phyloP scores from a whole-genome alignment of 805 yeast species.

The Kodamaea jinghongensis region DNA sequence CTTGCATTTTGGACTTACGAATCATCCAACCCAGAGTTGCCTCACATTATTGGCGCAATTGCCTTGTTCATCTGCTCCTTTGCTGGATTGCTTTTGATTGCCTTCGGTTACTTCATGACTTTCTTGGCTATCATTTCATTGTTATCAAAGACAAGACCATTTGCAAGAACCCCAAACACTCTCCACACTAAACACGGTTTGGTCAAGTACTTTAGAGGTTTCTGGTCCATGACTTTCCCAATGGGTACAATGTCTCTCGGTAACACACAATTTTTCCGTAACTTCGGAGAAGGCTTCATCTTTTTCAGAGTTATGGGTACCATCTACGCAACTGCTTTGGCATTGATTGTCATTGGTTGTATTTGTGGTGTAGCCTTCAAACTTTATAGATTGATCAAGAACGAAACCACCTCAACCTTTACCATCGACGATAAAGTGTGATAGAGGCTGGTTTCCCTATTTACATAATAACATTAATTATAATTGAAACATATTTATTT shows the following conservation, averaged over 20 bases:
- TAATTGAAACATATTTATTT: too few species aligned
- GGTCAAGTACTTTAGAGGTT: constrained; percentile 20
- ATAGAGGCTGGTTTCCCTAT: too few species aligned
- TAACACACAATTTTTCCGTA: constrained; percentile 45
- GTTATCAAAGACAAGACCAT: constrained; percentile 43
- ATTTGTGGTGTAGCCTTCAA: constrained; percentile 26
- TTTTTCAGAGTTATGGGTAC: constrained; percentile 64
- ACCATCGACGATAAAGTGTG: too few species aligned
- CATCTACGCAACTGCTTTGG: constrained; percentile 54
- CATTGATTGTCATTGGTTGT: constrained; percentile 41
- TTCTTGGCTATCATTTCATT: constrained; percentile 34
- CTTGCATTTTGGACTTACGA: not conserved
- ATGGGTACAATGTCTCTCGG: constrained; percentile 71
- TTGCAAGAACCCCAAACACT: constrained; percentile 28
- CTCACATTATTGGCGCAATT: constrained; percentile 3
- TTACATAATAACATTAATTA: too few species aligned
- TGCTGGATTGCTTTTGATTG: constrained; percentile 44
- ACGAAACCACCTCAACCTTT: not conserved
- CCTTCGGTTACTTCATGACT: constrained; percentile 56
- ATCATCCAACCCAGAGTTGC: constrained; percentile 1
- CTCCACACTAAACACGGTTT: constrained; percentile 18
- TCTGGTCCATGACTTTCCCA: constrained; percentile 91
- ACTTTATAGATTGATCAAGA: not conserved
- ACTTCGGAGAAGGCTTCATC: constrained; percentile 32
- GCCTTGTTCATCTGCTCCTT: constrained; percentile 14